Evolutionary conservation across 306 rosid species (phyloP).

Genomic region (Hippophae tibetana): DNA sequence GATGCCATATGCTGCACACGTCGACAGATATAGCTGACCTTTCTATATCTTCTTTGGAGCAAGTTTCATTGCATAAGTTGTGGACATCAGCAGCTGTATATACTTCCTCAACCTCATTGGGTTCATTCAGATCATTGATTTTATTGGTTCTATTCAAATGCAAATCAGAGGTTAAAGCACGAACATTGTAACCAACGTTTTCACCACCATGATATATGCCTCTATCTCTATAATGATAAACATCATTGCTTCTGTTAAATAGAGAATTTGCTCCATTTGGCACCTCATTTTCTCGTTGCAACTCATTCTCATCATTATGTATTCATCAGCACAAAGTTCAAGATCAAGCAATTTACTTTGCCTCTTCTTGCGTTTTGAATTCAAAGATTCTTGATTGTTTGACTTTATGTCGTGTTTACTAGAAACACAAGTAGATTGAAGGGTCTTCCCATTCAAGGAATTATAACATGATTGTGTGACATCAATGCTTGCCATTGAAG

Average conservation of each 20-base stretch:
- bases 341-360: conserved; percentile 27
- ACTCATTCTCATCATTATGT: conserved; percentile 14
- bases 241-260: conserved; percentile 5
- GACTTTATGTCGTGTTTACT: conserved; percentile 5
- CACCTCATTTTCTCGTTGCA: conserved; percentile 1
- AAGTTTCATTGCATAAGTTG: not conserved
- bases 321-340: conserved; percentile 27
- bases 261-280: conserved; percentile 1
- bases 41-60: conserved; percentile 4
- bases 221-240: conserved; percentile 1
- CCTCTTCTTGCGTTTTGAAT: conserved; percentile 10
- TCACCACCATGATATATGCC: not conserved
- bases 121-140: conserved; percentile 19
- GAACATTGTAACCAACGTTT: not conserved
- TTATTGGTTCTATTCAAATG: conserved; percentile 5
- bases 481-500: conserved; percentile 17
- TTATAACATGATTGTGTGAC: conserved; percentile 15
- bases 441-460: conserved; percentile 17
- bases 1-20: not conserved
- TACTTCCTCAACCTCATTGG: conserved; percentile 16
- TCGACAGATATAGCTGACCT: conserved; percentile 7
- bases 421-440: conserved; percentile 7
- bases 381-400: conserved; percentile 12
- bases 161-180: conserved; percentile 8
- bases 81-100: conserved; percentile 7